These are phyloP conservation scores for Spergularia marina DNA, from an alignment of 148 eudicot species.

Conservation along the genomic window DNA sequence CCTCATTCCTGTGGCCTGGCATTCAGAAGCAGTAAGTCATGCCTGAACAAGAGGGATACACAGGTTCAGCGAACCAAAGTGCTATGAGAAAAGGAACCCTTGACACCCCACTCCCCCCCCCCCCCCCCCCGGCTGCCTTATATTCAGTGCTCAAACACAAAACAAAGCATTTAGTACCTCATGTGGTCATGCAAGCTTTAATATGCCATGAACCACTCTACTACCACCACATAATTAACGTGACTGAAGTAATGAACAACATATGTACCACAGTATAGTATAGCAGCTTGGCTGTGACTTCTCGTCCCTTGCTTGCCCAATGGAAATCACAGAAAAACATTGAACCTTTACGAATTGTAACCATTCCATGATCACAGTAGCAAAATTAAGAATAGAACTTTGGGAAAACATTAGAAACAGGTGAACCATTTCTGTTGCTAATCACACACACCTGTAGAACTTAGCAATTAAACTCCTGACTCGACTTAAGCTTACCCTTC, in stretches of 20 bases:
- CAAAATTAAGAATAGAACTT: too few relatives aligned
- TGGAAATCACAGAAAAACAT: too few relatives aligned
- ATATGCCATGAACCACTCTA: not conserved
- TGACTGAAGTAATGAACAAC: too few relatives aligned
- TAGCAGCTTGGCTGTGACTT: too few relatives aligned
- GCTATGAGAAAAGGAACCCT: not conserved
- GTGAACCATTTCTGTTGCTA: not conserved
- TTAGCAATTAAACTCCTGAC: not conserved
- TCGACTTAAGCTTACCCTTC: conserved; percentile 49
- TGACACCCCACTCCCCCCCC: not conserved
- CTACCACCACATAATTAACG: not conserved
- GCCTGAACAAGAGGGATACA: not conserved
- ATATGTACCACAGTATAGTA: too few relatives aligned
- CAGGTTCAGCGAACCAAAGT: not conserved
- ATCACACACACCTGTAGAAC: not conserved
- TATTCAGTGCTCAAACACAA: too few relatives aligned
- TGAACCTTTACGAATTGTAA: too few relatives aligned
- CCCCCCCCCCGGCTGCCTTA: too few relatives aligned
- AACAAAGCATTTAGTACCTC: too few relatives aligned
- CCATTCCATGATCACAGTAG: too few relatives aligned
- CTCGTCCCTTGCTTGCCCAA: too few relatives aligned
- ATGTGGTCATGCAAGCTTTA: not conserved
- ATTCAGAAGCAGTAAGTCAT: conserved; percentile 17
- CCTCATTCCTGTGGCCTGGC: conserved; percentile 89
- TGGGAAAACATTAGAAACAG: too few relatives aligned